A percentile compares a stretch with the other conserved stretches of the same genome.
Conservation (phyloP, 2,329 filamentous ascomycete species). For the Septoria petroselini region DNA sequence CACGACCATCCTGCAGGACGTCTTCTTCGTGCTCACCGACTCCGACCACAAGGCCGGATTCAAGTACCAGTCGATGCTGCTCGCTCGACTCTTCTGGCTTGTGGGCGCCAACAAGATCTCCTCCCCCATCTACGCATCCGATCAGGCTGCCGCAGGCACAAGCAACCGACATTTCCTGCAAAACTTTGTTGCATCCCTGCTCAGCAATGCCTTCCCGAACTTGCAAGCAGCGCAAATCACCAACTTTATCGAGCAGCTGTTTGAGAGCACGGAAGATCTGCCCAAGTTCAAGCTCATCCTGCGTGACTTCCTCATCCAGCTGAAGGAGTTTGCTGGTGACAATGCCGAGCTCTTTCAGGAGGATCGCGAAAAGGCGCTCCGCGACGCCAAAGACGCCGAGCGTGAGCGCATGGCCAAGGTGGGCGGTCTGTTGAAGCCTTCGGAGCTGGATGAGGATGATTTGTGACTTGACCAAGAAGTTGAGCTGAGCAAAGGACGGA, state of each 20-base stretch:
- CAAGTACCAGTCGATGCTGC: conserved; percentile 91
- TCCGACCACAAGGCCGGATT: conserved; percentile 98
- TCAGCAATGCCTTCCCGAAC: conserved; percentile 90
- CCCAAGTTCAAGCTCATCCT: conserved; percentile 94
- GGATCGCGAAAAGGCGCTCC: conserved; percentile 88
- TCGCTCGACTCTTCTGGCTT: conserved; percentile 95
- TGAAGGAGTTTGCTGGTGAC: conserved; percentile 95
- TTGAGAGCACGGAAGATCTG: conserved; percentile 81
- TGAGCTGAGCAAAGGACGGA: conserved; percentile 20
- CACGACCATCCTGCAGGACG: conserved; percentile 89
- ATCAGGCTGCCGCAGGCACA: conserved; percentile 79
- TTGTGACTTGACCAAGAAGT: conserved; percentile 69
- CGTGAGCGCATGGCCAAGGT: conserved; percentile 92
- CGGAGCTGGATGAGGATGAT: conserved; percentile 81
- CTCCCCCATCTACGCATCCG: conserved; percentile 81
- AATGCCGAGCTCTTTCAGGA: conserved; percentile 91
- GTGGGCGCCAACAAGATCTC: conserved; percentile 87
- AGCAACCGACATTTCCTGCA: conserved; percentile 87
- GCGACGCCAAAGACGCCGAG: conserved; percentile 81
- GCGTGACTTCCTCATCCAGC: conserved; percentile 92
- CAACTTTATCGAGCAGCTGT: conserved; percentile 84
- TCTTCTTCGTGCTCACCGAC: conserved; percentile 97
- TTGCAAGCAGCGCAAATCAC: conserved; percentile 78
- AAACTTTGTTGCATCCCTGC: conserved; percentile 77
- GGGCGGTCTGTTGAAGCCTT: conserved; percentile 91